phyloP scores from a whole-genome alignment of 169 alveolate species.

The Plasmodium cynomolgi region DNA sequence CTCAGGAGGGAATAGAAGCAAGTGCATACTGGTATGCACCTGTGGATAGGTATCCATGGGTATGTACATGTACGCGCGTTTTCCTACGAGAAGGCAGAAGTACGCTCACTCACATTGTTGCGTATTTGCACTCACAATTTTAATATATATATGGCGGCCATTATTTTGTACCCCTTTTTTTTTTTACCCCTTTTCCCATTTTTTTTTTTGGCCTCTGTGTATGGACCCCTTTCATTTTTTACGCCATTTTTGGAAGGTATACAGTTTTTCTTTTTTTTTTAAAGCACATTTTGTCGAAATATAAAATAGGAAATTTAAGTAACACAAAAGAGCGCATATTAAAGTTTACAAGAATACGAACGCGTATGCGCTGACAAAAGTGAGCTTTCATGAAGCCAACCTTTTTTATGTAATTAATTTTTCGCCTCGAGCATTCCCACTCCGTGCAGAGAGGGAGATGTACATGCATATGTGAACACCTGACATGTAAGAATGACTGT shows the following conservation, averaged over 20 bases:
- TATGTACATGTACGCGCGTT: background rate
- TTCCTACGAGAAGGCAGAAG: background rate
- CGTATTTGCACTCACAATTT: background rate
- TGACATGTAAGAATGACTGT: background rate
- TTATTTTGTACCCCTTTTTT: background rate
- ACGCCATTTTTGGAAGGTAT: background rate
- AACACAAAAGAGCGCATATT: background rate
- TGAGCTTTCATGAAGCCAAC: background rate
- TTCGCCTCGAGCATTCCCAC: background rate
- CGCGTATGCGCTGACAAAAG: background rate
- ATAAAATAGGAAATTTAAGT: background rate
- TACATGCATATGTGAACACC: background rate
- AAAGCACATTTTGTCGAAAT: constrained; percentile 1
- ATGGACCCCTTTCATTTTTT: background rate
- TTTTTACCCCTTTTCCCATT: background rate
- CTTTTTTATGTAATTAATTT: background rate
- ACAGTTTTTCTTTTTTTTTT: background rate
- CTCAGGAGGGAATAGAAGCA: background rate
- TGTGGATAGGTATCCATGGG: background rate
- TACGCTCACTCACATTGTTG: background rate
- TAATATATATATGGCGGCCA: background rate
- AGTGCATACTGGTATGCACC: background rate
- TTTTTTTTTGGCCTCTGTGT: background rate
- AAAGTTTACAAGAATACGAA: background rate
- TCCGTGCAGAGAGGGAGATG: background rate